phyloP scores from a whole-genome alignment of 176 grass and related monocot species.

The Avena atlantica region DNA sequence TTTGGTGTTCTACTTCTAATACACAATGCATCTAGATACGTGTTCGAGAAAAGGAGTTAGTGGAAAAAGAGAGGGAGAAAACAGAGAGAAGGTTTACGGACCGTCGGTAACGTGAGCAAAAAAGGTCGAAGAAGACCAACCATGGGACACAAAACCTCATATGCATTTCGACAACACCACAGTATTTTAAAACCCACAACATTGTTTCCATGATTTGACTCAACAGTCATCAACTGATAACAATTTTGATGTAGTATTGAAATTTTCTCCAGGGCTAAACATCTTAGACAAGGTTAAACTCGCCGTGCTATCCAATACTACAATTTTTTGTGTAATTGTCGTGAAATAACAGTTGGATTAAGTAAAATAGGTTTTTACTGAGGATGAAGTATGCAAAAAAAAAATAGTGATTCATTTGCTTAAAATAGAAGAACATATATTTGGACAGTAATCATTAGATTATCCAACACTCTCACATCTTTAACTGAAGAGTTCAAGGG shows the following conservation, averaged over 20 bases:
- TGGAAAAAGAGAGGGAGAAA: not conserved
- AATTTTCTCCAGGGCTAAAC: not conserved
- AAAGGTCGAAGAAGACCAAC: not conserved
- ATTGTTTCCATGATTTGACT: not conserved
- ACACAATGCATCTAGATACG: not conserved
- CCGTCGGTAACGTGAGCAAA: not conserved
- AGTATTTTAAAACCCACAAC: not conserved
- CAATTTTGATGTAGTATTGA: not conserved
- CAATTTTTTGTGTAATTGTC: not conserved
- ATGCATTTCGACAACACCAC: not conserved
- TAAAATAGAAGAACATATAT: too few relatives aligned
- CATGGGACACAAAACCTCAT: not conserved
- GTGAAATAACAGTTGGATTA: not conserved
- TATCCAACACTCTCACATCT: too few relatives aligned
- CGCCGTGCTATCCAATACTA: not conserved
- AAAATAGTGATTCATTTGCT: too few relatives aligned
- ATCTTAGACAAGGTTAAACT: not conserved
- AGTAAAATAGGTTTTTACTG: too few relatives aligned
- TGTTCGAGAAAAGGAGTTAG: not conserved
- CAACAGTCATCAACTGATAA: not conserved
- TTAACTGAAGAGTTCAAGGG: conserved; percentile 4
- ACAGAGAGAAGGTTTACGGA: not conserved
- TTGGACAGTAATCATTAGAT: too few relatives aligned
- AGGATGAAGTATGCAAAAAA: too few relatives aligned
- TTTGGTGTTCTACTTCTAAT: not conserved